Base-by-base conservation (phyloP, 1,139 yeast genomes). In the Sugiyamaella xylanicola region DNA sequence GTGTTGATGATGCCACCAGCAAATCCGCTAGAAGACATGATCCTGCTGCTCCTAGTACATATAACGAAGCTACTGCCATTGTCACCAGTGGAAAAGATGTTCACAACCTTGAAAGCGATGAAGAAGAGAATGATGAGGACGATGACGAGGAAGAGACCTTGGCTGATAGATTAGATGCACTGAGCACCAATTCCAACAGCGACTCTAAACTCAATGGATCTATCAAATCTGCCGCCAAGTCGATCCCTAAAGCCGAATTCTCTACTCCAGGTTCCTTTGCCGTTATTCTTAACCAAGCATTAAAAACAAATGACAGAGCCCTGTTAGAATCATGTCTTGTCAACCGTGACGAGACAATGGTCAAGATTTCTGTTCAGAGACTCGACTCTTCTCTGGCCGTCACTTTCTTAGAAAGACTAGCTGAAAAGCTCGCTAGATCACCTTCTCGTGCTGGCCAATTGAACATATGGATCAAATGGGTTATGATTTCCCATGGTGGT, bases 401-500 rank as follows among this genome's bases (percentile, higher is more conserved):
- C 11, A 71, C 81, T 8, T 76, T 93, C 45, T 76, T 95, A 61
- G 96, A 92, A 67, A 79, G 92, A 65, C 75, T 93, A 39, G 91
- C 97, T 1, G 97, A 91, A 68, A 82, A 89, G 69, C 82, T 90
- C 58, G 86, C 92, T 9, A 81, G 95, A 65, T 76, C 78, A 22
- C 82, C 84, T 4, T 73, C 78, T 57, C 81, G 90, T 63, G 91
- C 91, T 61, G 88, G 86, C 40, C 86, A 85, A 59, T 77, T 93
- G 61, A 86, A 87, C 61, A 79, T 83, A 50, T 93, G 99, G 99
- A 85, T 92, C 62, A 89, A 92, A 70, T 92, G 97, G 95, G 85
- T 91, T 51, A 77, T 95, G 66, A 85, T 93, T 48, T 83, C 87
- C 40, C 99, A 95, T 70, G 99, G 99, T 41, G 93, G 95, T 1